Base-by-base conservation (phyloP, 768 basidiomycete genomes). In the Tulasnella sp. region DNA sequence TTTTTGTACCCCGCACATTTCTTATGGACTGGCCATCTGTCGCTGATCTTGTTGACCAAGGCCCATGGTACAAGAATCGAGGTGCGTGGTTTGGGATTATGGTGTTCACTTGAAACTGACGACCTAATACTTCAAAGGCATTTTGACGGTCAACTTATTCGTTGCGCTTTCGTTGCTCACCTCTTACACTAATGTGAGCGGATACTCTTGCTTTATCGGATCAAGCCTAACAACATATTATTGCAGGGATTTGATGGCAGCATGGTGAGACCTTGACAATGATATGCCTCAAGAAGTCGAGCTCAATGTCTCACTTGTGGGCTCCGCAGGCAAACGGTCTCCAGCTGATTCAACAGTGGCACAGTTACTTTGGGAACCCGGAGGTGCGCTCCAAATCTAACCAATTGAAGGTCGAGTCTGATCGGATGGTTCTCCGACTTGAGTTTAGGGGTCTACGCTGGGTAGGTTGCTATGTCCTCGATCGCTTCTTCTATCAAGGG, bases 171-270 rank as follows among this genome's bases (percentile, higher is more conserved):
- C 60, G n/a, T 11, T 62, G 17, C 13, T 62, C 21, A 62, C 61
- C 29, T 61, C 60, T 4, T 62, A 62, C 42, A 60, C 61, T 26
- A 58, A 62, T 32, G 56, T 59, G 42, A 15, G 56, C 27, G 17
- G 32, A 55, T 19, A 4, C 21, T 17, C 15, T 49, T 11, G 13
- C 51, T 27, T 51, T 24, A 17, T n/a, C 19, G 42, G n/a, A 48
- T 13, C 44, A 19, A n/a, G 44, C 15, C 23, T 53, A 5, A 38
- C 7, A 17, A 42, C 55, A 17, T 43, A 9, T 42, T 15, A 4
- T 59, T 11, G 19, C 21, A 59, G 56, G 61, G 61, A 15, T 62
- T 55, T 49, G 61, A 62, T 61, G 61, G 48, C 30, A 51, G 51
- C 29, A 59, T 59, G 56, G 48, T 58, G 29, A 51, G 23, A 32